Evolutionary conservation across 2,329 filamentous ascomycete genomes (phyloP).

Genomic region (Fusarium goolgardi): DNA sequence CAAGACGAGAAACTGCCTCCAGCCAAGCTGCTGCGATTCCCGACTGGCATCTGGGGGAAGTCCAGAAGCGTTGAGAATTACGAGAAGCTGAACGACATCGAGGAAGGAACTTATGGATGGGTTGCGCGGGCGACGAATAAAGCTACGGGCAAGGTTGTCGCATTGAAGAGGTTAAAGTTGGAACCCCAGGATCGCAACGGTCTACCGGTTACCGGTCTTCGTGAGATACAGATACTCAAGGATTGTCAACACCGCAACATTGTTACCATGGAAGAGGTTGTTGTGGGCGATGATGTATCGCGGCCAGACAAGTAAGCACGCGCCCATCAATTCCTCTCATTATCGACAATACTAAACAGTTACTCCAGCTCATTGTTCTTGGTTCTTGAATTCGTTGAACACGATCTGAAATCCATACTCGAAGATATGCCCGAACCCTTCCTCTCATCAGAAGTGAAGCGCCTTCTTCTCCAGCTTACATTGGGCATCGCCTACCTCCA

Average conservation of each 20-base stretch:
- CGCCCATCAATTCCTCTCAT: constrained; percentile 33
- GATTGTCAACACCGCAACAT: constrained; percentile 85
- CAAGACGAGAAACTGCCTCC: constrained; percentile 39
- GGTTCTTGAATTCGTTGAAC: constrained; percentile 97
- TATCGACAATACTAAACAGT: constrained; percentile 16
- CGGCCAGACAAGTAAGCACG: constrained; percentile 64
- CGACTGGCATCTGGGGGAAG: constrained; percentile 72
- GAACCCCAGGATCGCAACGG: constrained; percentile 78
- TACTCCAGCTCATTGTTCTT: constrained; percentile 77
- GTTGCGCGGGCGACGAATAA: constrained; percentile 85
- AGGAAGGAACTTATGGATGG: constrained; percentile 96
- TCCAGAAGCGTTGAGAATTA: constrained; percentile 87
- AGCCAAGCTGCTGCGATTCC: constrained; percentile 76
- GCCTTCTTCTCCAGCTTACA: constrained; percentile 83
- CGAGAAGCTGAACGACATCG: constrained; percentile 94
- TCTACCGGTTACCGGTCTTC: constrained; percentile 89
- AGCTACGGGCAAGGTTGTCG: constrained; percentile 82
- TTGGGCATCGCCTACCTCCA: constrained; percentile 88
- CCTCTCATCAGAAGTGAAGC: constrained; percentile 91
- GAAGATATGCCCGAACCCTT: constrained; percentile 96
- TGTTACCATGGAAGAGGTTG: constrained; percentile 83
- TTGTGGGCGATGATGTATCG: constrained; percentile 73
- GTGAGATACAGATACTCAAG: constrained; percentile 92
- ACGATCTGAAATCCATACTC: constrained; percentile 93
- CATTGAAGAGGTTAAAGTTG: constrained; percentile 93